Percentiles rank a stretch among this genome's conserved stretches.
Evolutionary conservation across 345 rosid genomes (phyloP).

Genomic region (Eucalyptus urophylla): DNA sequence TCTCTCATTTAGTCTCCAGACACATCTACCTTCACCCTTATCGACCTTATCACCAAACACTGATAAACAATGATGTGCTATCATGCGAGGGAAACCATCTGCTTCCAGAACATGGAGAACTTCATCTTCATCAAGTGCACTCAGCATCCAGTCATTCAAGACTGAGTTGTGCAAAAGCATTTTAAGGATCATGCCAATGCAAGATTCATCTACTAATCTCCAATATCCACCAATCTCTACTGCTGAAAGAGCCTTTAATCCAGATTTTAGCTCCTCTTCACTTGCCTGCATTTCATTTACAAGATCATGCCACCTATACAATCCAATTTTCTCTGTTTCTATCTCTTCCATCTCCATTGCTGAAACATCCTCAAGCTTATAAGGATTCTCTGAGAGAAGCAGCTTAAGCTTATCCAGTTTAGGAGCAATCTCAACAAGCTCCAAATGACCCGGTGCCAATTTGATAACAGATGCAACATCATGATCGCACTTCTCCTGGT

Average conservation of each 20-base stretch:
- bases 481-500: background rate
- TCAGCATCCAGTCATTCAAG: constrained; percentile 57
- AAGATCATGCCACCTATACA: constrained; percentile 64
- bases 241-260: constrained; percentile 53
- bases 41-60: constrained; percentile 42
- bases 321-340: constrained; percentile 5
- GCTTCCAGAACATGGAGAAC: constrained; percentile 39
- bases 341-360: constrained; percentile 18
- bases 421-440: constrained; percentile 82
- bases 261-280: constrained; percentile 49
- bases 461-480: constrained; percentile 39
- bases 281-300: constrained; percentile 73
- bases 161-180: constrained; percentile 59
- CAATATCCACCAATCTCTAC: constrained; percentile 78
- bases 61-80: constrained; percentile 51
- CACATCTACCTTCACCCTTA: background rate
- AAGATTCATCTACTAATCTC: constrained; percentile 68
- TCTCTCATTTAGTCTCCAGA: constrained; percentile 67
- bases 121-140: constrained; percentile 47
- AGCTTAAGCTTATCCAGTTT: constrained; percentile 64
- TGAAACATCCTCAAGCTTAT: constrained; percentile 25
- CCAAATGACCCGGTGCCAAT: constrained; percentile 64
- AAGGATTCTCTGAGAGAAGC: constrained; percentile 51
- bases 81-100: constrained; percentile 52
- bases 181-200: constrained; percentile 50